Evolutionary conservation across 257 asterid genomes (phyloP).

Genomic region (Vinca minor): DNA sequence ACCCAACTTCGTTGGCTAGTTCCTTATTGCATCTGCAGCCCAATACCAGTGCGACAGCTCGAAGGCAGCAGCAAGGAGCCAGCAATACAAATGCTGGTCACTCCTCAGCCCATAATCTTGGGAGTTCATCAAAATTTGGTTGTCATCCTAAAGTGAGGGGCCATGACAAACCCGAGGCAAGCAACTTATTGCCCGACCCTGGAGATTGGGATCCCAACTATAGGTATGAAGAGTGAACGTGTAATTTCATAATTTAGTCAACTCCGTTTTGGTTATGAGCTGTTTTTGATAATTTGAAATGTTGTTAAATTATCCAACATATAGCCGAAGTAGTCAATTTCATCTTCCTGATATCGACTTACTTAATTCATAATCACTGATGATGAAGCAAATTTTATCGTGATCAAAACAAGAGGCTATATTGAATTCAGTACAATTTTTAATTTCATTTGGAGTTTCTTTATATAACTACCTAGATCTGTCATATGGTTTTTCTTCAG

Average conservation of each 20-base stretch:
- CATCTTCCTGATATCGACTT: too few species aligned
- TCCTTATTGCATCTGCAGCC: constrained; percentile 54
- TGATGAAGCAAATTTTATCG: not conserved
- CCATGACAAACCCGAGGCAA: constrained; percentile 54
- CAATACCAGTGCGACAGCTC: constrained; percentile 35
- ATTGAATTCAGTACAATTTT: not conserved
- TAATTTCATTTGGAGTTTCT: not conserved
- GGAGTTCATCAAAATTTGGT: constrained; percentile 28
- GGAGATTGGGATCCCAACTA: constrained; percentile 99
- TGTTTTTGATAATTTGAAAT: not conserved
- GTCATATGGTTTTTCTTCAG: constrained; percentile 35
- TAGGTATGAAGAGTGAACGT: constrained; percentile 44
- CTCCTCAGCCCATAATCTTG: constrained; percentile 36
- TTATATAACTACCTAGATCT: not conserved
- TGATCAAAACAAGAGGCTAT: not conserved
- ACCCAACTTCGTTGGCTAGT: constrained; percentile 40
- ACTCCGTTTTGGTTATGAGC: too few species aligned
- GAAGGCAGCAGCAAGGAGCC: constrained; percentile 79
- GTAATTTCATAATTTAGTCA: not conserved
- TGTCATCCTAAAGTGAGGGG: constrained; percentile 43
- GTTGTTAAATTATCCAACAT: not conserved
- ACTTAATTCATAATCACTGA: too few species aligned
- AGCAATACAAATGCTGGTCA: constrained; percentile 42
- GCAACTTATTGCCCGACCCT: constrained; percentile 84
- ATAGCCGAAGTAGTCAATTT: too few species aligned